Base-by-base conservation (phyloP, 176 grass and related monocot species). In the Musa itinerans region DNA sequence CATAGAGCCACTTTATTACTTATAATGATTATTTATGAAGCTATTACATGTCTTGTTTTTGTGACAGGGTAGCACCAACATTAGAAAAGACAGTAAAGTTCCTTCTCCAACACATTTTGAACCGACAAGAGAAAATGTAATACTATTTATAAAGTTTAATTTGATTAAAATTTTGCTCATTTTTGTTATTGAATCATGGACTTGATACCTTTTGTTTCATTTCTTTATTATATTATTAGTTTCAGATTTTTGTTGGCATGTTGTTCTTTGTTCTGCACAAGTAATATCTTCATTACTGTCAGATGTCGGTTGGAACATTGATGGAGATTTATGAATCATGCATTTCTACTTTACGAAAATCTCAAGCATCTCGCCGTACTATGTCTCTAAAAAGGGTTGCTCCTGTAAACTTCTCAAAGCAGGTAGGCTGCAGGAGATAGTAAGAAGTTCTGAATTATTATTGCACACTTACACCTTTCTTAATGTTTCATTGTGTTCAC, bases 301-400 rank as follows among this genome's bases (percentile, higher is more conserved):
- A 99, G 95, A 78, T 99, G 91, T 92, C 90, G 14, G 86, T 87
- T 86, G 88, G 83, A 78, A 87, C 87, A 76, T 34, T 92, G 78
- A 99, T 99, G 90, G 86, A 87, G 79, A 77, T 78, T 55, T 99
- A 99, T 23, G 86, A 94, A 80, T 66, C 69, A 63, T 99, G 95
- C 67, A 89, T 89, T 63, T 62, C 72, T 8, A 86, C 75, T 77
- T 72, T 94, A 55, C 84, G 88, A 55, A 94, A 89, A 62, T 83
- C 91, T 78, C 95, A 99, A 74, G 81, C 88, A 55, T 78, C 29
- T 22, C 88, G 91, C 11, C 88, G 88, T 20, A 89, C 82, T 83
- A 79, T 89, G 68, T 99, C 95, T 23, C 78, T 99, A 9, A 92
- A 89, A 79, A 80, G 80, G 69, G 83, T 94, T 67, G 57, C 76